Conservation (phyloP, 2,329 filamentous ascomycete genomes). For the Dactylonectria estremocensis region DNA sequence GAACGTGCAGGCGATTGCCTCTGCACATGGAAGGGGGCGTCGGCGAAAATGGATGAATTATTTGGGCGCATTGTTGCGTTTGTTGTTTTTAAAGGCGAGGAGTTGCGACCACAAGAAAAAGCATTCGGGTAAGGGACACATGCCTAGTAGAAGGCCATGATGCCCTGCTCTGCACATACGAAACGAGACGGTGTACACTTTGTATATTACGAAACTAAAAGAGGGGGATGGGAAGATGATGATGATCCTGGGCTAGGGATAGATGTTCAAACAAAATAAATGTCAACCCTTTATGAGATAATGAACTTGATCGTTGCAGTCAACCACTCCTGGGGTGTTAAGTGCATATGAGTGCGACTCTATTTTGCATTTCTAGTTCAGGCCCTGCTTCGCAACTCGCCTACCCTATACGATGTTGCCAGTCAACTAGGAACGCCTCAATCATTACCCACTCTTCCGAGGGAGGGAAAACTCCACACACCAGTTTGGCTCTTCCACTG, state of each 20-base stretch:
- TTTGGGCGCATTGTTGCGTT: slow-evolving; percentile 30
- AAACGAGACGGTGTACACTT: slow-evolving; percentile 37
- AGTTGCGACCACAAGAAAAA: slow-evolving; percentile 37
- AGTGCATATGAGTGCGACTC: too few species aligned
- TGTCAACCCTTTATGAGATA: slow-evolving; percentile 10
- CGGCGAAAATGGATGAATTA: slow-evolving; percentile 26
- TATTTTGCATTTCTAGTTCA: too few species aligned
- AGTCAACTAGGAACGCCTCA: too few species aligned
- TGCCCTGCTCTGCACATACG: slow-evolving; percentile 34
- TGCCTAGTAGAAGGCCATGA: slow-evolving; percentile 7
- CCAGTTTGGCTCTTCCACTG: too few species aligned
- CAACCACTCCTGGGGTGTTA: too few species aligned
- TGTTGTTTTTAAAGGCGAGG: slow-evolving; percentile 23
- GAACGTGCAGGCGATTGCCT: slow-evolving; percentile 13
- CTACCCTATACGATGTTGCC: too few species aligned
- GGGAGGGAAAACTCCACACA: too few species aligned
- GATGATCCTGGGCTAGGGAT: slow-evolving; percentile 5
- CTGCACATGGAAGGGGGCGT: slow-evolving; percentile 19
- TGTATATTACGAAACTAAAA: slow-evolving; percentile 36
- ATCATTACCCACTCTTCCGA: too few species aligned
- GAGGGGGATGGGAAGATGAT: slow-evolving; percentile 20
- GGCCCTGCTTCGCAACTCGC: too few species aligned
- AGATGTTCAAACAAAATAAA: slow-evolving; percentile 4
- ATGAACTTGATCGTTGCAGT: neutral
- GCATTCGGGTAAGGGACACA: slow-evolving; percentile 35